These are phyloP conservation scores for Cunninghamia lanceolata DNA, from an alignment of 75 land plant species.

Conservation along the genomic window DNA sequence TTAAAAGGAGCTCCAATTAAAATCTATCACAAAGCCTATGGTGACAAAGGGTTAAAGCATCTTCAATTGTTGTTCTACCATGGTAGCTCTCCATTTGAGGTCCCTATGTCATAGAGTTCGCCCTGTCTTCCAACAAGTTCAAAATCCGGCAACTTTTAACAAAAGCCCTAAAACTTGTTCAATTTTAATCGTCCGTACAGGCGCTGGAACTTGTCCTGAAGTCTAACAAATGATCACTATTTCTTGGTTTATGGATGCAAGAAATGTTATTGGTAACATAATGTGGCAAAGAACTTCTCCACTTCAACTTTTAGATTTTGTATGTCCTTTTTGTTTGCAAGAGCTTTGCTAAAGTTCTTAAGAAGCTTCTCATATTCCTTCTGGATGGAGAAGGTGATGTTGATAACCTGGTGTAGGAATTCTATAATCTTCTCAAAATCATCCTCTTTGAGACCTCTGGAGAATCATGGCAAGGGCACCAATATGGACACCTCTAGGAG, in stretches of 20 bases:
- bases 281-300: conserved; percentile 91
- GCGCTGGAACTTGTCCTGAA: too few relatives aligned
- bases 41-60: conserved; percentile 47
- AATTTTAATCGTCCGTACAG: too few relatives aligned
- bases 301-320: conserved; percentile 72
- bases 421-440: conserved; percentile 92
- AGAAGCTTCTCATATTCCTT: conserved; percentile 80
- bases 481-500: conserved; percentile 85
- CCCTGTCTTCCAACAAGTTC: too few relatives aligned
- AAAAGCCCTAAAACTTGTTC: too few relatives aligned
- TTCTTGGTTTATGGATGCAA: too few relatives aligned
- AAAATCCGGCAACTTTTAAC: too few relatives aligned
- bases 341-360: conserved; percentile 87
- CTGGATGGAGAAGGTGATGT: conserved; percentile 66
- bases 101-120: too few relatives aligned
- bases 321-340: conserved; percentile 82
- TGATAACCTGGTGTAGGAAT: conserved; percentile 76
- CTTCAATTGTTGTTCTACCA: conserved; percentile 16
- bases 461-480: conserved; percentile 87
- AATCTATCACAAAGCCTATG: conserved; percentile 47
- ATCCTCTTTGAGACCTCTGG: conserved; percentile 65
- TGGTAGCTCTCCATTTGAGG: conserved; percentile 1
- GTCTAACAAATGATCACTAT: too few relatives aligned
- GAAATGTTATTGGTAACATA: too few relatives aligned
- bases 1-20: conserved; percentile 28